These are phyloP conservation scores for Arabidopsis thaliana DNA, from an alignment of 345 rosid genomes.

Conservation along the genomic window DNA sequence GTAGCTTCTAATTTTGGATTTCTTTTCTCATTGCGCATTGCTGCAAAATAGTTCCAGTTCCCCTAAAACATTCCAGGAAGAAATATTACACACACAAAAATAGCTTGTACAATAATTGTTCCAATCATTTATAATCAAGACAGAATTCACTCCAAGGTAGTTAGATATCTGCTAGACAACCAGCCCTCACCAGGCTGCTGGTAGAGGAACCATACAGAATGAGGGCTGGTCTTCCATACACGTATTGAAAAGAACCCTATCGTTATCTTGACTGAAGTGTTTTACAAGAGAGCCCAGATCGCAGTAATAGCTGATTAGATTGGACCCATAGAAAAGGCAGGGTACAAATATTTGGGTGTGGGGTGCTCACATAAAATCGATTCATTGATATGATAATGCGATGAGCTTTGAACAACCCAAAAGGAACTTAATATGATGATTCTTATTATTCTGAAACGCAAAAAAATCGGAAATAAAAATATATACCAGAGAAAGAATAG, in stretches of 20 bases:
- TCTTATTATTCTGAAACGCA: not conserved
- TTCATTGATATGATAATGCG: not conserved
- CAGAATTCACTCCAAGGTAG: constrained; percentile 8
- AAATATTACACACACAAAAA: not conserved
- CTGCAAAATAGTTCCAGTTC: constrained; percentile 98
- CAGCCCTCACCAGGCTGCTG: constrained; percentile 1
- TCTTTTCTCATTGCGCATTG: constrained; percentile 97
- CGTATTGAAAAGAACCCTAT: not conserved
- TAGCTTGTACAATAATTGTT: constrained; percentile 13
- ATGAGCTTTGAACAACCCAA: constrained; percentile 12
- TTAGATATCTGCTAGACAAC: not conserved
- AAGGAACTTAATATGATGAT: constrained; percentile 2
- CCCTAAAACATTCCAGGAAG: constrained; percentile 59
- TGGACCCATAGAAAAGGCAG: not conserved
- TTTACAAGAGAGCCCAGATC: not conserved
- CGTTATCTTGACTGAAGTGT: not conserved
- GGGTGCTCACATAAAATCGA: not conserved
- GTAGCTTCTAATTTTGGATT: constrained; percentile 97
- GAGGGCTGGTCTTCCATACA: constrained; percentile 8
- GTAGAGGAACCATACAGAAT: constrained; percentile 5
- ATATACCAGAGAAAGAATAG: constrained; percentile 84
- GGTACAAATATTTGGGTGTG: constrained; percentile 2
- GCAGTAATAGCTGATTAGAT: constrained; percentile 9
- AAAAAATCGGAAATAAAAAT: constrained; percentile 9
- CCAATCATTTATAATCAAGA: constrained; percentile 15